Evolutionary conservation across 2,329 filamentous ascomycete genomes (phyloP).

Genomic region (Colletotrichum tabaci): DNA sequence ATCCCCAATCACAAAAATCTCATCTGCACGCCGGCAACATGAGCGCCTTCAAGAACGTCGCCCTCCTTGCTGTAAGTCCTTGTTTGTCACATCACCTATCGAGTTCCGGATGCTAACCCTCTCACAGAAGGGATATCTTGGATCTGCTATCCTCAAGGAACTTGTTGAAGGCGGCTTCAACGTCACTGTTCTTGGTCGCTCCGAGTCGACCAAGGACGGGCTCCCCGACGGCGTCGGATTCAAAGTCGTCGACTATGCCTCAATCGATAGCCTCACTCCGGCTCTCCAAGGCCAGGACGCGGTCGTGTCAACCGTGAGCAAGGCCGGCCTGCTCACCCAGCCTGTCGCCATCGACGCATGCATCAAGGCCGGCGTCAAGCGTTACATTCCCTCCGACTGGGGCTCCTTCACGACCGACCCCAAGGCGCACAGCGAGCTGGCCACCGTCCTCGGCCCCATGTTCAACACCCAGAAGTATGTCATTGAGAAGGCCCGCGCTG

Average conservation of each 20-base stretch:
- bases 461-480: conserved; percentile 57
- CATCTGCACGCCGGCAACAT: conserved; percentile 2
- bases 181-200: conserved; percentile 69
- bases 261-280: conserved; percentile 54
- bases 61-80: conserved; percentile 34
- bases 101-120: conserved; percentile 26
- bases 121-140: conserved; percentile 55
- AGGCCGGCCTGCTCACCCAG: conserved; percentile 57
- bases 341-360: conserved; percentile 69
- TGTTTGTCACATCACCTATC: no score
- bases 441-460: conserved; percentile 66
- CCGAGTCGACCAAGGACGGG: conserved; percentile 42
- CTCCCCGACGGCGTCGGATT: conserved; percentile 22
- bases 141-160: conserved; percentile 54
- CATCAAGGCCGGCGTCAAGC: conserved; percentile 70
- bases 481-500: conserved; percentile 55
- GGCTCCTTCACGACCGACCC: conserved; percentile 51
- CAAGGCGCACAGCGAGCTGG: conserved; percentile 54
- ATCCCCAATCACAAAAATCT: no score
- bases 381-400: conserved; percentile 75
- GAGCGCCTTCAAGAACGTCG: conserved; percentile 29
- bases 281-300: conserved; percentile 72
- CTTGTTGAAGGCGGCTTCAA: conserved; percentile 60
- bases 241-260: conserved; percentile 24
- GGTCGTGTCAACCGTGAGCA: conserved; percentile 65